A percentile compares a stretch with the other conserved stretches of the same genome.
phyloP scores from a whole-genome alignment of 768 basidiomycete genomes.

The Podaxis mareebaensis region DNA sequence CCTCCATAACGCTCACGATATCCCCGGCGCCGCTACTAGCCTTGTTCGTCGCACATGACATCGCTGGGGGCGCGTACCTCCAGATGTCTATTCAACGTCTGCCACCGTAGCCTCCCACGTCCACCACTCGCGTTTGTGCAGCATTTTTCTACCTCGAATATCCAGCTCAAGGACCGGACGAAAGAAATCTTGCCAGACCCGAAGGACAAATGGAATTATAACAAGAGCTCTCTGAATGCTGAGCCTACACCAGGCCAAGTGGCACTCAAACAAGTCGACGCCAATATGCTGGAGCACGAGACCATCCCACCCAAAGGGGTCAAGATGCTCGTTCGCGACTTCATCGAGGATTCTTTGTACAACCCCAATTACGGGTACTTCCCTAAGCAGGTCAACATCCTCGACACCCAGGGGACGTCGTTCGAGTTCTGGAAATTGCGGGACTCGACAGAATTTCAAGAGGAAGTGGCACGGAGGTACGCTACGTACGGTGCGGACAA shows the following conservation, averaged over 20 bases:
- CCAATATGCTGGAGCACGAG: slow-evolving; percentile 62
- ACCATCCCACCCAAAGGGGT: slow-evolving; percentile 72
- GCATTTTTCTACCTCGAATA: slow-evolving; percentile 6
- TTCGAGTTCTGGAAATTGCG: slow-evolving; percentile 73
- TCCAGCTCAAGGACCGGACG: slow-evolving; percentile 1
- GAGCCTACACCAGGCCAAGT: slow-evolving; percentile 42
- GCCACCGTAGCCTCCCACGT: slow-evolving; percentile 14
- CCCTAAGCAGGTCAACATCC: slow-evolving; percentile 88
- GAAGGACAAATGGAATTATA: slow-evolving; percentile 79
- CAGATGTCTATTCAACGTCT: slow-evolving; percentile 32
- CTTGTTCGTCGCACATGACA: slow-evolving; percentile 33
- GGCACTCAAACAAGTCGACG: slow-evolving; percentile 60
- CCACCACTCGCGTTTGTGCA: not conserved
- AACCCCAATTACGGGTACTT: slow-evolving; percentile 99
- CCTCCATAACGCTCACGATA: not conserved
- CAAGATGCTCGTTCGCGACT: slow-evolving; percentile 95
- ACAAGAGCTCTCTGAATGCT: slow-evolving; percentile 57
- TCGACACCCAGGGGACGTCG: slow-evolving; percentile 57
- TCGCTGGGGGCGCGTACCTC: slow-evolving; percentile 31
- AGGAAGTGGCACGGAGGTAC: slow-evolving; percentile 77
- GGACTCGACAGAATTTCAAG: slow-evolving; percentile 77
- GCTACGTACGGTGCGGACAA: slow-evolving; percentile 64
- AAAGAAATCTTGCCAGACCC: slow-evolving; percentile 25
- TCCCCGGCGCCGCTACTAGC: not conserved
- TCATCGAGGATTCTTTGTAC: slow-evolving; percentile 95